Base-by-base conservation (phyloP, 345 rosid species). In the Bruguiera gymnorhiza region DNA sequence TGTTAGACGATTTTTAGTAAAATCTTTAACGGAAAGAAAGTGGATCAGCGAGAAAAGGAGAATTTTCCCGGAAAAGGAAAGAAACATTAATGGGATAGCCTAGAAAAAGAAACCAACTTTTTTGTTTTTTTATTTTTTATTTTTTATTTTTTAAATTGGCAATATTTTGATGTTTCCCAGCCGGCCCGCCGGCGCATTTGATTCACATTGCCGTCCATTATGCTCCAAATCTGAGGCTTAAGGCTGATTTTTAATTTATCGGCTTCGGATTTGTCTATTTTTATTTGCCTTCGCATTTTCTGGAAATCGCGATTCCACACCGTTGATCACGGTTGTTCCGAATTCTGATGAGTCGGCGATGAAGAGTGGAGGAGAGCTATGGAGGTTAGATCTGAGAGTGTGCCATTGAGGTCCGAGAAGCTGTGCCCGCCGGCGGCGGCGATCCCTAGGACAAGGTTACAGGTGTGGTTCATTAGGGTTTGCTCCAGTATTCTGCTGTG, bases 401-500 rank as follows among this genome's bases (percentile, higher is more conserved):
- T 73, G 69, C 88, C 75, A 65, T 75, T 77, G 82, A 80, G 96
- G 73, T 79, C 83, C 81, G 93, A 86, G 60, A 90, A 90, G 80
- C 50, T 82, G 62, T 85, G 75, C 21, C 27, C 52, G 68, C 27
- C 52, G 68, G 74, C 79, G 76, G 86, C 82, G 63, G 81, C 70
- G 80, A 79, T 81, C 70, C 91, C 86, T 13, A 79, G 88, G 80
- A 86, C 87, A 30, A 79, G 99, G 31, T 75, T 87, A 24, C 91
- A 90, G 80, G 87, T 88, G 19, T 92, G 93, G 94, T 92, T 95
- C 71, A 82, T 90, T 2, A 84, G 96, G 72, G 89, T 92, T 26
- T 95, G 99, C 68, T 86, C 97, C 63, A 86, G 86, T 82, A 92
- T 95, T 83, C 80, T 95, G 88, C 71, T 95, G 29, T 95, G 99